These are phyloP conservation scores for Colletotrichum sp. DNA, from an alignment of 2,329 filamentous ascomycete species.

Conservation along the genomic window DNA sequence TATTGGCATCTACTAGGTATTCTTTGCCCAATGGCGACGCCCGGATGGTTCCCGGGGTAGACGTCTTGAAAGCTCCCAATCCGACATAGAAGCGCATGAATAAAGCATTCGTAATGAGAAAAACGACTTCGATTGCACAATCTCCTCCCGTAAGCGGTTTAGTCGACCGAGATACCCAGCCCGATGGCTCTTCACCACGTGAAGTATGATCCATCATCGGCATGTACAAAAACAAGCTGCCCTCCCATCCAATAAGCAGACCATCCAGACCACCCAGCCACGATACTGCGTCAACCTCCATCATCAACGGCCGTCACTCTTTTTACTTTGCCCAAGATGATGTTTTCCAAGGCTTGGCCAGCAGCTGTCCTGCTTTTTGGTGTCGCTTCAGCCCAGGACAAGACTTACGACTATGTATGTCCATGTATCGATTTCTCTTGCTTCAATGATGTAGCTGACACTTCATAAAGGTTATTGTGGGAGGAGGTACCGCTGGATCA, in stretches of 20 bases:
- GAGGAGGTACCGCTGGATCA: neutral
- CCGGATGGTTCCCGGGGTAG: neutral
- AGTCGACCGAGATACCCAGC: neutral
- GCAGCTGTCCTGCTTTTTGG: neutral
- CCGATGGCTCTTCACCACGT: no score
- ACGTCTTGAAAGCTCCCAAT: neutral
- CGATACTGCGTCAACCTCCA: neutral
- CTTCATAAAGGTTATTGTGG: neutral
- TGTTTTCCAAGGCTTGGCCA: neutral
- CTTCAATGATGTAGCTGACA: neutral
- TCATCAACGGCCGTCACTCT: neutral
- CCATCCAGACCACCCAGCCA: neutral
- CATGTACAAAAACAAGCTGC: neutral
- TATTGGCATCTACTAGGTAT: neutral
- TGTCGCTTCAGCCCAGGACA: neutral
- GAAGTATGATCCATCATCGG: neutral
- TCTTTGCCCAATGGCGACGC: neutral
- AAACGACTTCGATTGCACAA: neutral
- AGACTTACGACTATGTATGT: slow-evolving; percentile 29
- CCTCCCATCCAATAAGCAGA: neutral
- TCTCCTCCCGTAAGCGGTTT: neutral
- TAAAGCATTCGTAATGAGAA: neutral
- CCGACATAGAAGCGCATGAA: neutral
- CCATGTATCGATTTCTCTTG: neutral
- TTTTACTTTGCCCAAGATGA: neutral